These are phyloP conservation scores for Podosphaera xanthii DNA, from an alignment of 2,329 filamentous ascomycete genomes.

Conservation along the genomic window DNA sequence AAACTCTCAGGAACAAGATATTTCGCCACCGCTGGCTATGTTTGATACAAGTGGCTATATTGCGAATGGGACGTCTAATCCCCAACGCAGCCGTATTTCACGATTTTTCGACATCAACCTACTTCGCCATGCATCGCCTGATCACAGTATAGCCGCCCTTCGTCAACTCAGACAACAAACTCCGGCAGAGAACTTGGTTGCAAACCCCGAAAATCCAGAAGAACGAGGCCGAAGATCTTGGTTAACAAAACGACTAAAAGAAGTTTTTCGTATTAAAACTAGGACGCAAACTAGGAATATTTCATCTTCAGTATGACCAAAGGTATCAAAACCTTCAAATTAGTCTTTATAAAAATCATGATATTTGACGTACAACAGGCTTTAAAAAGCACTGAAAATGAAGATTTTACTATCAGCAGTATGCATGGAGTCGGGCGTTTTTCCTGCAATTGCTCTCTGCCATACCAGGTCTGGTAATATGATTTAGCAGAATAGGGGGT, in stretches of 20 bases:
- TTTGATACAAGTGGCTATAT: slow-evolving; percentile 9
- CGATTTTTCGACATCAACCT: slow-evolving; percentile 33
- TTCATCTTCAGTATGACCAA: background rate
- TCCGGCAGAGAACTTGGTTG: slow-evolving; percentile 5
- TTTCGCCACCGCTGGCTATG: slow-evolving; percentile 12
- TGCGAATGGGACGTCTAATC: slow-evolving; percentile 16
- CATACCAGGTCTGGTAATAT: too few species aligned
- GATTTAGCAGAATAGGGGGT: too few species aligned
- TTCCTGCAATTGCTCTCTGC: too few species aligned
- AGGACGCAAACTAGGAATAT: slow-evolving; percentile 5
- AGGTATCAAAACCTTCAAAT: too few species aligned
- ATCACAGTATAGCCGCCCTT: slow-evolving; percentile 38
- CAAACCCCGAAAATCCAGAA: slow-evolving; percentile 6
- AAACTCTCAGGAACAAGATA: slow-evolving; percentile 11
- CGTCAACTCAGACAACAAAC: slow-evolving; percentile 24
- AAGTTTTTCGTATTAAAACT: slow-evolving; percentile 13
- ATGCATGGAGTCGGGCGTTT: too few species aligned
- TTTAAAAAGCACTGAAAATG: too few species aligned
- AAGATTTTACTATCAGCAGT: too few species aligned
- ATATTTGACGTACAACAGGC: too few species aligned
- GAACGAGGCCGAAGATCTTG: slow-evolving; percentile 11
- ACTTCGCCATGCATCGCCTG: slow-evolving; percentile 32
- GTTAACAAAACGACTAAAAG: slow-evolving; percentile 12
- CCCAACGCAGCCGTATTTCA: slow-evolving; percentile 23
- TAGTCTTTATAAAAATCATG: too few species aligned